These are phyloP conservation scores for Akebia trifoliata DNA, from an alignment of 164 flowering plant species.

Conservation along the genomic window DNA sequence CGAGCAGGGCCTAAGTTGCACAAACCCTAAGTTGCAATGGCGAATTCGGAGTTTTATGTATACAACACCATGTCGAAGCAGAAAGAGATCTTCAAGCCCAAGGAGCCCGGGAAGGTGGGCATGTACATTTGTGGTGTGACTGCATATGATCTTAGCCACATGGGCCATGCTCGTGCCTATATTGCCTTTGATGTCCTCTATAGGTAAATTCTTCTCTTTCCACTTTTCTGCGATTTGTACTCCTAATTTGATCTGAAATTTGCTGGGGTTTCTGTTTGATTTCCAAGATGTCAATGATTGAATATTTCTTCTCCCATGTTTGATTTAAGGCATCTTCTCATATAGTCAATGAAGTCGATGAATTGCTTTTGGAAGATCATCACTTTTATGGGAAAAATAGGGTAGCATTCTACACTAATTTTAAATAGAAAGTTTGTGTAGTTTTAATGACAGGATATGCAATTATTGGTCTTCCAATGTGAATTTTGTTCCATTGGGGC, in stretches of 20 bases:
- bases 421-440: no score
- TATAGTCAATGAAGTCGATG: no score
- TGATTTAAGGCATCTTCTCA: no score
- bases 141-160: conserved; percentile 72
- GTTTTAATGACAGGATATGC: no score
- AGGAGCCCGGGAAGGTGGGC: conserved; percentile 52
- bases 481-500: no score
- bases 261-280: not conserved
- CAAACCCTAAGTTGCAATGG: conserved; percentile 15
- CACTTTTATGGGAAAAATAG: no score
- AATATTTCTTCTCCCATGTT: no score
- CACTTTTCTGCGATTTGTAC: not conserved
- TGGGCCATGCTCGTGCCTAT: conserved; percentile 87
- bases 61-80: conserved; percentile 63
- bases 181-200: conserved; percentile 73
- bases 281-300: no score
- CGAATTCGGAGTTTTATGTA: conserved; percentile 28
- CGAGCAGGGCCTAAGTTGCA: no score
- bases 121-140: conserved; percentile 87
- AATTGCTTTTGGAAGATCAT: no score
- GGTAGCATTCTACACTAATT: no score
- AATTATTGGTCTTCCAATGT: no score
- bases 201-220: conserved; percentile 32
- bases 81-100: conserved; percentile 59
- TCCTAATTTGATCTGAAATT: not conserved